A percentile compares a stretch with the other conserved stretches of the same genome.
Evolutionary conservation across 495 filamentous ascomycete genomes (phyloP).

Genomic region (Penicillium daleae): DNA sequence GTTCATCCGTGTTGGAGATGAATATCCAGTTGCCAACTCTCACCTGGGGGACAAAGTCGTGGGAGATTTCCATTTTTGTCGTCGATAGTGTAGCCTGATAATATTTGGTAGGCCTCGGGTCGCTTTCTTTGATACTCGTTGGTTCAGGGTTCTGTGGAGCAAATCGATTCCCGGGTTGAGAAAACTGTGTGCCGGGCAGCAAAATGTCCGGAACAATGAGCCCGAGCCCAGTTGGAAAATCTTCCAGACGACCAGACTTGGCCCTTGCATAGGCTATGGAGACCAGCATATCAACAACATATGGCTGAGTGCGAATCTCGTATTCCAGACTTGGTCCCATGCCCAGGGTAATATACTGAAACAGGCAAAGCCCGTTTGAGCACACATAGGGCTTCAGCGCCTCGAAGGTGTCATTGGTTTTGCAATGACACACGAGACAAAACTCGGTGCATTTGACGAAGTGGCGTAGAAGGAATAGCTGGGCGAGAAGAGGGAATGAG

Average conservation of each 20-base stretch:
- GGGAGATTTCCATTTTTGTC: slow-evolving; percentile 47
- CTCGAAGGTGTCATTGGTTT: slow-evolving; percentile 70
- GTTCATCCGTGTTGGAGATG: slow-evolving; percentile 35
- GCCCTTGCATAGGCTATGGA: slow-evolving; percentile 78
- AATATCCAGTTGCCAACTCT: slow-evolving; percentile 62
- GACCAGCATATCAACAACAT: slow-evolving; percentile 84
- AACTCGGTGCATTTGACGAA: slow-evolving; percentile 85
- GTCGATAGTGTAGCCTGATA: slow-evolving; percentile 29
- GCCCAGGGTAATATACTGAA: slow-evolving; percentile 89
- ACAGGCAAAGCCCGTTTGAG: slow-evolving; percentile 76
- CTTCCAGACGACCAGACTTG: slow-evolving; percentile 43
- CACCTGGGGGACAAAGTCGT: slow-evolving; percentile 36
- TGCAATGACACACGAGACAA: slow-evolving; percentile 84
- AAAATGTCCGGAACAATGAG: slow-evolving; percentile 61
- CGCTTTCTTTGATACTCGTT: not conserved
- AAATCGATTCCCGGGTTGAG: not conserved
- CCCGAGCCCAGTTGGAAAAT: slow-evolving; percentile 70
- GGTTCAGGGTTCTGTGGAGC: not conserved
- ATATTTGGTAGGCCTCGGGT: not conserved
- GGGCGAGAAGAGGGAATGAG: slow-evolving; percentile 72
- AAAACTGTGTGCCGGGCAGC: not conserved
- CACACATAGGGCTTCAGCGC: slow-evolving; percentile 94
- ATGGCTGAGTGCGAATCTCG: slow-evolving; percentile 78
- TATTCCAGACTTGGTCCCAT: slow-evolving; percentile 85
- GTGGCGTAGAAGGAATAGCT: slow-evolving; percentile 81